These are phyloP conservation scores for Picea glauca DNA, from an alignment of 75 land plant genomes.

Conservation along the genomic window DNA sequence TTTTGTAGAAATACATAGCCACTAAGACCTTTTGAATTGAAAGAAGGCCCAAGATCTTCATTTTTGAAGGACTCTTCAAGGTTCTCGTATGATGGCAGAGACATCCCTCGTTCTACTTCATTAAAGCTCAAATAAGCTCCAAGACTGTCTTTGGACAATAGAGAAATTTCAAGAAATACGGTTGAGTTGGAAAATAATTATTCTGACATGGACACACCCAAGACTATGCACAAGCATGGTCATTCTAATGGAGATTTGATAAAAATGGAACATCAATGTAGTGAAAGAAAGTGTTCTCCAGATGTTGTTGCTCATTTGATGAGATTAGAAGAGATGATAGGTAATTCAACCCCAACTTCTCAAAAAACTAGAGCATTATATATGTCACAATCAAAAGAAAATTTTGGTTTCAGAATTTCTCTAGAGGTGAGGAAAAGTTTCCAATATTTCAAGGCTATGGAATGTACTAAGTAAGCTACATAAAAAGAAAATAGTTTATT, in stretches of 20 bases:
- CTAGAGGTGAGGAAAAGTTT: background rate
- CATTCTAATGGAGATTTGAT: constrained; percentile 1
- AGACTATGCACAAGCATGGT: background rate
- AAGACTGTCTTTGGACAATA: constrained; percentile 61
- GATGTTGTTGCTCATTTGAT: constrained; percentile 68
- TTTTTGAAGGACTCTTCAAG: constrained; percentile 34
- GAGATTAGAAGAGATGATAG: constrained; percentile 61
- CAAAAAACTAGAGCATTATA: constrained; percentile 2
- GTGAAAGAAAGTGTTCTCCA: constrained; percentile 18
- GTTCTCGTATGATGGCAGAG: constrained; percentile 61
- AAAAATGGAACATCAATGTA: constrained; percentile 8
- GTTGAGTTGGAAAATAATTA: constrained; percentile 2
- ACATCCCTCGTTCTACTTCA: constrained; percentile 28
- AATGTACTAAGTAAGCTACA: background rate
- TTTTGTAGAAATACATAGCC: constrained; percentile 29
- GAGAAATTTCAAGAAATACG: constrained; percentile 21
- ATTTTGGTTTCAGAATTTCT: background rate
- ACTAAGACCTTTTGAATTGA: constrained; percentile 24
- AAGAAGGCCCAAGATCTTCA: constrained; percentile 24
- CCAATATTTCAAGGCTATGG: background rate
- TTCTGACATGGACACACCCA: background rate
- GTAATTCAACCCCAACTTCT: constrained; percentile 1
- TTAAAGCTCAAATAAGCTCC: constrained; percentile 42
- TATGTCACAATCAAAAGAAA: background rate
- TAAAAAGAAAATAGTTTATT: background rate